Base-by-base conservation (phyloP, 345 rosid genomes). In the Draba incana region DNA sequence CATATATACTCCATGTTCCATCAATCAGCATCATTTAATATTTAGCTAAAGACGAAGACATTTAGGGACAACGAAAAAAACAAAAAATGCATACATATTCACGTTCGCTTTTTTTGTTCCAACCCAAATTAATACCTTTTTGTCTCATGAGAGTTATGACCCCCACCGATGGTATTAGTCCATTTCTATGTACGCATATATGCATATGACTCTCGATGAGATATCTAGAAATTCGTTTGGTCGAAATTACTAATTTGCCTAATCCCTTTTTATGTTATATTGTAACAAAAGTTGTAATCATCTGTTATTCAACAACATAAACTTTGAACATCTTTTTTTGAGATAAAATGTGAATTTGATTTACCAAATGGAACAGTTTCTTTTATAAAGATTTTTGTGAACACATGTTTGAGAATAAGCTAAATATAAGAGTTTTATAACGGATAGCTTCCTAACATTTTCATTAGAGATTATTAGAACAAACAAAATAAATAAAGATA, bases 21-120 rank as follows among this genome's bases (percentile, higher is more conserved):
- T 58, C 73, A 69, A 49, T 69, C 73, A 28, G 33, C 58, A 31
- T 48, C 41, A 47, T 38, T 58, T 37, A 24, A 37, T 28, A 16
- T 16, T n/a, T 46, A 10, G 42, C 30, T 7, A 57, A n/a, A 43
- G 50, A 57, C 27, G 49, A 49, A 14, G 14, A 31, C 35, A 24
- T 35, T 43, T 43, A 13, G 28, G 28, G 66, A 49, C 24, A 69
- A 28, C 73, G 42, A 4, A 45, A 8, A 35, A 44, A 46, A 2
- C 6, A 39, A 28, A 15, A 61, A 61, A 25, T 8, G 4, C 13
- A 45, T 5, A 33, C 30, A 54, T 54, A 55, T 56, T 45, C 62
- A 66, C 62, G 44, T 54, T 54, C 53, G 14, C 47, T 42, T 59
- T 24, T 16, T 43, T 44, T 54, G 23, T 54, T 31, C 7, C 27